phyloP scores from a whole-genome alignment of 2,329 filamentous ascomycete species.

The Trichophyton rubrum region DNA sequence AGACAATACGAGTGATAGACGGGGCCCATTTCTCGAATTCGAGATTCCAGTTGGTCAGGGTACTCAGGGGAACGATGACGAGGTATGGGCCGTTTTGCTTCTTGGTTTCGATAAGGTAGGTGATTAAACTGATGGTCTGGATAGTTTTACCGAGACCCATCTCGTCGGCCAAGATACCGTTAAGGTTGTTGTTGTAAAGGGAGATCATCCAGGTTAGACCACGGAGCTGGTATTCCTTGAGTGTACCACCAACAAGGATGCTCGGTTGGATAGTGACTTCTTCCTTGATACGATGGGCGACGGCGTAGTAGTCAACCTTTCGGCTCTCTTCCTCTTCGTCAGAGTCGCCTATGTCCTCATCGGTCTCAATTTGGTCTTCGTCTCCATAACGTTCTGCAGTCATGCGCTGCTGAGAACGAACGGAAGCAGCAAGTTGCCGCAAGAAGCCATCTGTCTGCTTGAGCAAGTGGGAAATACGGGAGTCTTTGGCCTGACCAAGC shows the following conservation, averaged over 20 bases:
- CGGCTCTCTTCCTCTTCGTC: slow-evolving; percentile 56
- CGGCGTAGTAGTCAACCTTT: slow-evolving; percentile 98
- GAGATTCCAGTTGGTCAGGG: slow-evolving; percentile 94
- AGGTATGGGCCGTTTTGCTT: slow-evolving; percentile 82
- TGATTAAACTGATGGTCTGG: slow-evolving; percentile 94
- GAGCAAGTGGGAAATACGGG: slow-evolving; percentile 92
- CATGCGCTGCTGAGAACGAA: slow-evolving; percentile 83
- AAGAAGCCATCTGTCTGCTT: slow-evolving; percentile 97
- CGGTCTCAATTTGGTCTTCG: slow-evolving; percentile 42
- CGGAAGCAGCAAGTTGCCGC: slow-evolving; percentile 84
- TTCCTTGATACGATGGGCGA: slow-evolving; percentile 91
- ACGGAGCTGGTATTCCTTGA: slow-evolving; percentile 98
- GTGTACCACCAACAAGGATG: slow-evolving; percentile 77
- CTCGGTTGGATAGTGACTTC: slow-evolving; percentile 70
- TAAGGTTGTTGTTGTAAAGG: slow-evolving; percentile 98
- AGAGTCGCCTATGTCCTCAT: slow-evolving; percentile 55
- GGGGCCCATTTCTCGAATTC: slow-evolving; percentile 99
- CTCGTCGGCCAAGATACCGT: slow-evolving; percentile 95
- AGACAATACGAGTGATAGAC: slow-evolving; percentile 72
- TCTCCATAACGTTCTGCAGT: slow-evolving; percentile 67
- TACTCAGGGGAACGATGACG: slow-evolving; percentile 93
- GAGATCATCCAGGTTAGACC: slow-evolving; percentile 99
- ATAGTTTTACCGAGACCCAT: slow-evolving; percentile 99
- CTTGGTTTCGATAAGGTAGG: slow-evolving; percentile 94
- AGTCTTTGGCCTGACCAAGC: slow-evolving; percentile 96